phyloP scores from a whole-genome alignment of 495 filamentous ascomycete genomes.

The Aspergillus carlsbadensis region DNA sequence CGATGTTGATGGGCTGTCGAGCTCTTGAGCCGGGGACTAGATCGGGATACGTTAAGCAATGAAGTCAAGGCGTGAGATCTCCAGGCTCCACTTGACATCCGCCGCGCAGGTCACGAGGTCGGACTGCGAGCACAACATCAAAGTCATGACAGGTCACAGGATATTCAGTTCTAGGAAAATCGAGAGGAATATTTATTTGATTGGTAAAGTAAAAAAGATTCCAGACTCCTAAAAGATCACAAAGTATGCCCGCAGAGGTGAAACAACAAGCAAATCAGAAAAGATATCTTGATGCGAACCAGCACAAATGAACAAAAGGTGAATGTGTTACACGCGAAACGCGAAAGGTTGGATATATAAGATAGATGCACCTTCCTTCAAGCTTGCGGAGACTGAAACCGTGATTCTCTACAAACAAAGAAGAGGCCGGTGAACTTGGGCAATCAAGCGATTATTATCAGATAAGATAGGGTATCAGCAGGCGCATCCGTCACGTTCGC shows the following conservation, averaged over 20 bases:
- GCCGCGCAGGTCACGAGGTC: neutral
- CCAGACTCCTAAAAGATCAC: slow-evolving; percentile 30
- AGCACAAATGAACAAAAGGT: slow-evolving; percentile 10
- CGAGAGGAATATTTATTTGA: neutral
- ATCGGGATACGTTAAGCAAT: neutral
- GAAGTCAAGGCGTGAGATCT: neutral
- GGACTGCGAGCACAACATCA: neutral
- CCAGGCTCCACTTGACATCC: neutral
- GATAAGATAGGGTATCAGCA: slow-evolving; percentile 56
- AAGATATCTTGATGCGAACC: slow-evolving; percentile 19
- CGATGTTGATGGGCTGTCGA: neutral
- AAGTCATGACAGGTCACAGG: neutral
- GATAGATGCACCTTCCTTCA: slow-evolving; percentile 3
- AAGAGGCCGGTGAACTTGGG: slow-evolving; percentile 7
- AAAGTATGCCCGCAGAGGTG: slow-evolving; percentile 9
- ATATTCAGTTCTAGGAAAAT: neutral
- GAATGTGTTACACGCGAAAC: slow-evolving; percentile 16
- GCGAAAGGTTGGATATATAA: slow-evolving; percentile 16
- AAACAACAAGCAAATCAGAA: slow-evolving; percentile 1
- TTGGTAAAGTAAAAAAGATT: slow-evolving; percentile 16
- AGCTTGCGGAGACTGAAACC: neutral
- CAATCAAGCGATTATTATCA: slow-evolving; percentile 5
- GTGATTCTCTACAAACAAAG: slow-evolving; percentile 16
- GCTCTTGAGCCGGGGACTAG: too few relatives aligned
- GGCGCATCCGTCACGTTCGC: slow-evolving; percentile 85